These are phyloP conservation scores for Fonsecaea monophora DNA, from an alignment of 2,329 filamentous ascomycete genomes.

Conservation along the genomic window DNA sequence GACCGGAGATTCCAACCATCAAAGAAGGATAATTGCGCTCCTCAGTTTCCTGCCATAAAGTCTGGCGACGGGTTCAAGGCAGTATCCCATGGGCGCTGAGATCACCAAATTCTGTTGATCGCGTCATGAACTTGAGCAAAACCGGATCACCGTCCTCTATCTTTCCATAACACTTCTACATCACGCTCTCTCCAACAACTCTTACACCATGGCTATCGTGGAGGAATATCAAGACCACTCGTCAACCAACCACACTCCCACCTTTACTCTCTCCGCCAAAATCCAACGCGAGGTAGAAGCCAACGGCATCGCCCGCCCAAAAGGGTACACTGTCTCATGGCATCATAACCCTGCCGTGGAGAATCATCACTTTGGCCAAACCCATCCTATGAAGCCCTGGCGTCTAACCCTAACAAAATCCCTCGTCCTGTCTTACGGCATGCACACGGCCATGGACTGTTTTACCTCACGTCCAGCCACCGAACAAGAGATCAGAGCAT, in stretches of 20 bases:
- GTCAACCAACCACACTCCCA: slow-evolving; percentile 42
- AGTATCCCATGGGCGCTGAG: not conserved
- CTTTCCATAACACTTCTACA: not conserved
- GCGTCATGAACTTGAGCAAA: not conserved
- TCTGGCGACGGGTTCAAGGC: not conserved
- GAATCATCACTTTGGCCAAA: slow-evolving; percentile 94
- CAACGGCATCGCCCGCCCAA: slow-evolving; percentile 77
- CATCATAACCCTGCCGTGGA: slow-evolving; percentile 96
- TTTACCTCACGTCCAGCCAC: slow-evolving; percentile 84
- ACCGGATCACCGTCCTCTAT: not conserved
- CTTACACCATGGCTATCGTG: slow-evolving; percentile 31
- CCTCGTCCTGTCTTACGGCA: slow-evolving; percentile 90
- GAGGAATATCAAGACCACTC: slow-evolving; percentile 34
- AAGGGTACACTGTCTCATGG: slow-evolving; percentile 90
- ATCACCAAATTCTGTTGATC: not conserved
- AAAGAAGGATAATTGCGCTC: not conserved
- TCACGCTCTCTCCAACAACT: not conserved
- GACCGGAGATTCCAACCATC: not conserved
- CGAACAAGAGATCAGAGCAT: slow-evolving; percentile 83
- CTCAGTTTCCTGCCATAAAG: not conserved
- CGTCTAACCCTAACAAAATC: slow-evolving; percentile 93
- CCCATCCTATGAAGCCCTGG: slow-evolving; percentile 99
- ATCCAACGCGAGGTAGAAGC: slow-evolving; percentile 61
- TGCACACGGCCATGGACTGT: slow-evolving; percentile 96
- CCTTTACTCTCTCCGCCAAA: slow-evolving; percentile 58